Conservation (phyloP, 176 grass and related monocot genomes). For the Pontederia paniculata region DNA sequence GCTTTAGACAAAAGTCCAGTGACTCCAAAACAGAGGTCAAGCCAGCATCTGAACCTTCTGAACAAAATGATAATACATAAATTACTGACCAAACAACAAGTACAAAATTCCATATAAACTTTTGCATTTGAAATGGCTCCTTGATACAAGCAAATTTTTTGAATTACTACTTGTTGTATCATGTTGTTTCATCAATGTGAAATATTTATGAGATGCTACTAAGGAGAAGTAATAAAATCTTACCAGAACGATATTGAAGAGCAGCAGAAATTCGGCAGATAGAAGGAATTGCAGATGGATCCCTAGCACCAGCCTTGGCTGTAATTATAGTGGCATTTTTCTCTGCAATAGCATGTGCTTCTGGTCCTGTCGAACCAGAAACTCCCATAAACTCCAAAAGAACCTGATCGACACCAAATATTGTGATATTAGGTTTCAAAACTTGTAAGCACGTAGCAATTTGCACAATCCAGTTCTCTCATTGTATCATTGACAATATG, state of each 20-base stretch:
- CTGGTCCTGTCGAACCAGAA: conserved; percentile 55
- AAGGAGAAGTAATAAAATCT: conserved; percentile 18
- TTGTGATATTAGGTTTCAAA: not conserved
- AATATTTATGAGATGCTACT: too few species aligned
- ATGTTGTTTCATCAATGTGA: too few species aligned
- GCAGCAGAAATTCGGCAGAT: conserved; percentile 83
- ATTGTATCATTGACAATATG: not conserved
- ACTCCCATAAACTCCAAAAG: conserved; percentile 75
- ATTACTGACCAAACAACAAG: conserved; percentile 5
- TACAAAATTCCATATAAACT: not conserved
- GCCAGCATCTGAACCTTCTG: conserved; percentile 72
- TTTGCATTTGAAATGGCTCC: too few species aligned
- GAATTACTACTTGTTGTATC: too few species aligned
- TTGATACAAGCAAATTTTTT: too few species aligned
- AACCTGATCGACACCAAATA: conserved; percentile 31
- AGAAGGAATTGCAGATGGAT: conserved; percentile 89
- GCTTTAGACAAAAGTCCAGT: conserved; percentile 79
- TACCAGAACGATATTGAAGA: conserved; percentile 39
- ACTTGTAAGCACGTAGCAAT: not conserved
- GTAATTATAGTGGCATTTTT: conserved; percentile 79
- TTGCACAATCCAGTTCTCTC: not conserved
- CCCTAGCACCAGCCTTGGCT: conserved; percentile 85
- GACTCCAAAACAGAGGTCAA: conserved; percentile 80
- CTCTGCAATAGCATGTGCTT: conserved; percentile 78
- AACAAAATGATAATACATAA: conserved; percentile 33